Evolutionary conservation across 225 moss, liverwort and hornwort genomes (phyloP).

Genomic region (Antitrichia curtipendula): DNA sequence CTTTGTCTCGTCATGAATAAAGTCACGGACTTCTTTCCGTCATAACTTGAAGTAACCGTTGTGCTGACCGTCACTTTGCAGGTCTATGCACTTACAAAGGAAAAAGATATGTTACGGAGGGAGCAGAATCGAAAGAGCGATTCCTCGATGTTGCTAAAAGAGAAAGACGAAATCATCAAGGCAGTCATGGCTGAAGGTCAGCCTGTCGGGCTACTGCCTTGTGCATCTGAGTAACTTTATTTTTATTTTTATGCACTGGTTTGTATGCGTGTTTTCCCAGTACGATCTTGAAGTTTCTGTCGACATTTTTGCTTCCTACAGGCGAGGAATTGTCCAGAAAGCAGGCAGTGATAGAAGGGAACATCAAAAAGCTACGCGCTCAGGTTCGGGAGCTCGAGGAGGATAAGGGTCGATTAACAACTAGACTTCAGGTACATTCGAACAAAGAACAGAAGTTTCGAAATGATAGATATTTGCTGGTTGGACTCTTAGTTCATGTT

Average conservation of each 20-base stretch:
- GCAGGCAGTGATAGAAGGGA: constrained; percentile 87
- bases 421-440: constrained; percentile 67
- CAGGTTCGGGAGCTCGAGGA: constrained; percentile 98
- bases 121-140: constrained; percentile 96
- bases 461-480: neutral
- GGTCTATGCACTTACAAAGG: constrained; percentile 94
- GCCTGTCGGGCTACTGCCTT: neutral
- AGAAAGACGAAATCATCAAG: constrained; percentile 99
- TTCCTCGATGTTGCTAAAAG: constrained; percentile 88
- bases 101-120: constrained; percentile 92
- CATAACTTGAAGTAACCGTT: neutral
- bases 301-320: constrained; percentile 4
- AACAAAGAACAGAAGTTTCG: neutral
- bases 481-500: neutral
- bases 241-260: neutral
- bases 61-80: constrained; percentile 7
- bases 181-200: constrained; percentile 99
- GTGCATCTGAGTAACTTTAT: neutral
- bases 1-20: neutral
- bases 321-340: constrained; percentile 98
- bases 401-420: constrained; percentile 71
- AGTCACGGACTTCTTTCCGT: neutral
- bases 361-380: constrained; percentile 81
- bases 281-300: neutral
- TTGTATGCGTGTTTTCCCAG: neutral